Base-by-base conservation (phyloP, 192 early-diverging fungal species). In the Entophlyctis luteolus region DNA sequence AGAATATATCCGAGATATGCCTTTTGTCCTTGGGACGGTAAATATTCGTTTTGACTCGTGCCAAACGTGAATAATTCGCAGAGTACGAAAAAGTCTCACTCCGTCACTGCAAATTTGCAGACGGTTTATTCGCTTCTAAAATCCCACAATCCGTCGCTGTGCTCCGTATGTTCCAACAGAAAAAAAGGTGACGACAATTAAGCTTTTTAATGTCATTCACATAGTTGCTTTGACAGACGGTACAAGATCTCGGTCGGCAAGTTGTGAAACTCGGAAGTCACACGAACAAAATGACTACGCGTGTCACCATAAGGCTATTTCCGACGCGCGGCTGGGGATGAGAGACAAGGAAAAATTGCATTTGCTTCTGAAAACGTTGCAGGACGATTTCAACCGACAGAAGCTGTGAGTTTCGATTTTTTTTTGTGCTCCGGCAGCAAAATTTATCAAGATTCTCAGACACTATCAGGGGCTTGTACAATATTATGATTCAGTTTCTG, bases 21-120 rank as follows among this genome's bases (percentile, higher is more conserved):
- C 84, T 5, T 85, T 85, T 65, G 54, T 82, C 3, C 72, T 85
- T 29, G 84, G 84, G 37, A 84, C 52, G 72, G 82, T 84, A 49
- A 42, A 48, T 34, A 53, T 10, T 27, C n/a, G 12, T 42, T 35
- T 36, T 47, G n/a, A n/a, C 20, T 73, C 28, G 37, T 48, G 3
- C 12, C 48, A 59, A 8, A 16, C 4, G 72, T 69, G 14, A 33
- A 49, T 23, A 18, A 27, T 22, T n/a, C 1, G 1, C 37, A 84
- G 81, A 80, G 67, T 48, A 74, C 76, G 12, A 71, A 75, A 25
- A 81, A 82, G 49, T 86, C 84, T 1, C 74, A 80, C 52, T 86
- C 84, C 2, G 81, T 86, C 2, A 86, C 84, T 0, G 84, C 84
- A 4, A 86, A 86, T 49, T 63, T 86, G 29, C 84, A 86, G 55